These are phyloP conservation scores for Castanea sativa DNA, from an alignment of 306 rosid species.

Conservation along the genomic window DNA sequence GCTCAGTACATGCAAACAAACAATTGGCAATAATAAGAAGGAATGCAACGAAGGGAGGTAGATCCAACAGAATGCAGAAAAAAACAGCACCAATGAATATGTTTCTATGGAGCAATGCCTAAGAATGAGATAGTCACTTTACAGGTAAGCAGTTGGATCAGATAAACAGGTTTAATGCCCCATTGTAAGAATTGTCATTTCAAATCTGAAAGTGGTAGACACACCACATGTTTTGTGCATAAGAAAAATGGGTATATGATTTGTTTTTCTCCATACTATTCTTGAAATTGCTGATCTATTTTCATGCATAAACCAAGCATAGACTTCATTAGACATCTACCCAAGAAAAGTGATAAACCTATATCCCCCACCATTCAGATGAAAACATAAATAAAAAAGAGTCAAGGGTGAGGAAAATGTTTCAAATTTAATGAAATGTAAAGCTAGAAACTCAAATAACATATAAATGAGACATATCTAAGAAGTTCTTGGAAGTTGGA, in stretches of 20 bases:
- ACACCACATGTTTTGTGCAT: constrained; percentile 39
- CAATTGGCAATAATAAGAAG: constrained; percentile 44
- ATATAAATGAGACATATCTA: constrained; percentile 8
- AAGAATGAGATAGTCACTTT: constrained; percentile 7
- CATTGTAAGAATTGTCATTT: constrained; percentile 12
- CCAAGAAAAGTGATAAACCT: not conserved
- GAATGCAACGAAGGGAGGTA: constrained; percentile 40
- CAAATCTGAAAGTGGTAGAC: constrained; percentile 20
- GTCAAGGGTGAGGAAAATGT: not conserved
- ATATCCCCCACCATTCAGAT: too few species aligned
- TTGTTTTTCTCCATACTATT: not conserved
- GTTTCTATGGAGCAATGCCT: constrained; percentile 20
- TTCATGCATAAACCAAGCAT: constrained; percentile 18
- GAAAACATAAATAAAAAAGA: not conserved
- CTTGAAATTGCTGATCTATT: not conserved
- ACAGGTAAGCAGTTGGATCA: not conserved
- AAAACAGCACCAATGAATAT: constrained; percentile 24
- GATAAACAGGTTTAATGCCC: not conserved
- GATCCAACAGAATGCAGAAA: constrained; percentile 35
- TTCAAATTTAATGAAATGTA: not conserved
- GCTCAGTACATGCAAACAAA: constrained; percentile 38
- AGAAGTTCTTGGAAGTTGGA: not conserved
- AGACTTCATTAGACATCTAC: constrained; percentile 20
- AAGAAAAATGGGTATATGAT: constrained; percentile 15
- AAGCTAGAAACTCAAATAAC: constrained; percentile 12